Evolutionary conservation across 495 filamentous ascomycete species (phyloP), one percentile per base, ranked within the genome.

Genomic region (Daldinia decipiens): DNA sequence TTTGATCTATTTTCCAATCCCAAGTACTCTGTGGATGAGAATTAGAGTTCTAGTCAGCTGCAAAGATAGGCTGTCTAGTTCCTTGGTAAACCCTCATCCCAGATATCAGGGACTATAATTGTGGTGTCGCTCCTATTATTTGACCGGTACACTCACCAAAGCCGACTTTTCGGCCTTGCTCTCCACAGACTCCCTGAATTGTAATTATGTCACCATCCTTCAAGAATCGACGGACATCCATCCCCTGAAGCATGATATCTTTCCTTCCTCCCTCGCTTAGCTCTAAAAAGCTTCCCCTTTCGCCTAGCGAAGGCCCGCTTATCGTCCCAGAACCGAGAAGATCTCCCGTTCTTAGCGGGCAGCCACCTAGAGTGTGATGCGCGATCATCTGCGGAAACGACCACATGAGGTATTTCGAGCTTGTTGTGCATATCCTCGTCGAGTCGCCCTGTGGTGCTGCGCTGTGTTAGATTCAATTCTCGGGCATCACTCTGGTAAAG

Each of bases 371-470:
- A 5, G 92, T 90, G 76, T 98, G 95, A 76, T 98, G 95, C 0
- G 95, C 90, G 39, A 98, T 83, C 93, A 98, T 97, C 80, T 98
- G 95, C 13, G 92, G 87, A 81, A 97, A 98, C 0, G 93, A 97
- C 85, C 88, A 98, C 21, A 98, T 86, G 29, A 98, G 86, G 77
- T 97, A 87, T 64, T 81, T 84, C 9, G 88, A 86, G 62, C 84
- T 92, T 45, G 89, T 92, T 27, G 79, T 81, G 2, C 84, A 82
- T 59, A 97, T 88, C 1, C 87, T 87, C 2, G 89, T 91, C 0
- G 88, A 86, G 43, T 84, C 82, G 2, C 91, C 90, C 38, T 87
- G 84, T 19, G 87, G 77, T 8, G 87, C 88, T 89, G 70, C 19
- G 15, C 12, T 6, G 27, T 52, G 59, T 75, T 65, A 64, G 67